phyloP scores from a whole-genome alignment of 805 yeast species.

The Cephaloascus fragrans region DNA sequence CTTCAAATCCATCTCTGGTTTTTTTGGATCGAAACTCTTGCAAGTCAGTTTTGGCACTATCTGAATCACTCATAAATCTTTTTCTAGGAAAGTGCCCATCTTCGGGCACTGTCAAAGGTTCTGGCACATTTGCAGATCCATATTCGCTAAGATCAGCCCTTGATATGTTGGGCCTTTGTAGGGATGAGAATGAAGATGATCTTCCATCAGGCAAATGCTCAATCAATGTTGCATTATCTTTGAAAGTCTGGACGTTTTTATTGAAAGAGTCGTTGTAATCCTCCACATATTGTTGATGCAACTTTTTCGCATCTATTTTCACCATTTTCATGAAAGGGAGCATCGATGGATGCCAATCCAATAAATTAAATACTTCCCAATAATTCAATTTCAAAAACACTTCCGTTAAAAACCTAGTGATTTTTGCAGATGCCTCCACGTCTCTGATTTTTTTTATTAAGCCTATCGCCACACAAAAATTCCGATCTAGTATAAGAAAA shows the following conservation, averaged over 20 bases:
- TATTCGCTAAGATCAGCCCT: too few species aligned
- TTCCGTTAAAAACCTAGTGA: constrained; percentile 26
- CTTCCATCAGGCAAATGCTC: neutral
- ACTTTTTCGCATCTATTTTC: constrained; percentile 28
- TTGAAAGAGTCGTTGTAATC: neutral
- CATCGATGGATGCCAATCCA: constrained; percentile 30
- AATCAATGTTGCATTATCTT: neutral
- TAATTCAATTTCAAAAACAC: constrained; percentile 27
- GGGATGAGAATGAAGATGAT: neutral
- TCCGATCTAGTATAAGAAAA: constrained; percentile 23
- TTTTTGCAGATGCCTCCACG: constrained; percentile 20
- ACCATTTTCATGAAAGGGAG: constrained; percentile 28
- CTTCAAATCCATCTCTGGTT: neutral
- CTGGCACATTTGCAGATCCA: neutral
- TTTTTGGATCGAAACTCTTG: neutral
- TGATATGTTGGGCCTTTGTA: neutral
- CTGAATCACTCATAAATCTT: constrained; percentile 1
- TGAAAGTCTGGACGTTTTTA: neutral
- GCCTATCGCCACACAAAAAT: constrained; percentile 26
- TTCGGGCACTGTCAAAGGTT: neutral
- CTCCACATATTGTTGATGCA: constrained; percentile 11
- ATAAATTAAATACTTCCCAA: constrained; percentile 33
- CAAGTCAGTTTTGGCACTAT: constrained; percentile 3
- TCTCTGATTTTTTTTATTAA: constrained; percentile 19
- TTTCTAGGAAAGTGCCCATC: neutral